Base-by-base conservation (phyloP, 306 rosid genomes). In the Quercus alba region DNA sequence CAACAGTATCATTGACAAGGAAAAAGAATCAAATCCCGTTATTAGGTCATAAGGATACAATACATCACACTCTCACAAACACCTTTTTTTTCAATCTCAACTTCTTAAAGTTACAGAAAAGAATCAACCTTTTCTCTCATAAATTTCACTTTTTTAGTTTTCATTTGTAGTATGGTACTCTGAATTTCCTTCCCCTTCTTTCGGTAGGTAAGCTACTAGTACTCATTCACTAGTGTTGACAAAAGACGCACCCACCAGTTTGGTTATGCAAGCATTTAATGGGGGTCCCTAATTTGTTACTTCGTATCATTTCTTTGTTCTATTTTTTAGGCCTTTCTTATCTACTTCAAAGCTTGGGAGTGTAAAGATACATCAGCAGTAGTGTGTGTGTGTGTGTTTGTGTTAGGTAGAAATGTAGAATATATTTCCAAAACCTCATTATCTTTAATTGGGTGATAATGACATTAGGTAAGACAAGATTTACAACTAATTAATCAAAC, bases 1-100 rank as follows among this genome's bases (percentile, higher is more conserved):
- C 18, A 13, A 70, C 15, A 18, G 76, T 56, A 46, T 73, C 46
- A 4, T 63, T 12, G 72, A 28, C 38, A 68, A 57, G 26, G 80
- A 74, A 66, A 83, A 33, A 19, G 76, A 74, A 78, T 51, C 73
- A 59, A 67, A 82, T 67, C 76, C 82, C 28, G 68, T 67, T 28
- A 14, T 30, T 74, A 46, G 73, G 79, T 57, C 56, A 38, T 52
- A 25, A n/a, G 51, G 59, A 73, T 23, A 41, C 74, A 54, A 66
- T 23, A 41, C 74, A 54, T 73, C 38, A 38, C 59, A 17, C 70
- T 19, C 33, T 44, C 28, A 61, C 54, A 58, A 81, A 72, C 66
- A 26, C 35, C 35, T 55, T 75, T 79, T 31, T 57, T 57, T 23
- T 13, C 35, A 70, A 21, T 7, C 52, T 30, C 57, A 13, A 5